Percentiles rank a stretch among this genome's conserved stretches.
Conservation (phyloP, 805 yeast species). For the Candida tammaniensis region DNA sequence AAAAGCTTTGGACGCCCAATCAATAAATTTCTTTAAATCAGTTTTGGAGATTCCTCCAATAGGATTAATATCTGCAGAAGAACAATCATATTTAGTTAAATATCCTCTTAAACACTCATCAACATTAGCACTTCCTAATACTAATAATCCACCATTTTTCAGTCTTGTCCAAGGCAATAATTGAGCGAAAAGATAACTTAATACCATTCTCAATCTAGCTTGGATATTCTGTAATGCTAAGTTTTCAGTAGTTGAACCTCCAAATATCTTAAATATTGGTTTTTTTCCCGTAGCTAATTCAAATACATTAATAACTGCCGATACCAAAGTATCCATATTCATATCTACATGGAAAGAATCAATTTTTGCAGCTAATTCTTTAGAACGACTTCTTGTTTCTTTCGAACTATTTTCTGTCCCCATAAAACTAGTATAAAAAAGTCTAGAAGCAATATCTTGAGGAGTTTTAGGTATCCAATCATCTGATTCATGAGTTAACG, state of each 20-base stretch:
- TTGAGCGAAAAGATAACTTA: conserved; percentile 91
- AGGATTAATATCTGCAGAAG: conserved; percentile 96
- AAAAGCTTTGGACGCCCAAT: conserved; percentile 68
- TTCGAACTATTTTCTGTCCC: conserved; percentile 90
- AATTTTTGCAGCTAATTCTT: conserved; percentile 65
- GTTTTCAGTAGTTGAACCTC: conserved; percentile 89
- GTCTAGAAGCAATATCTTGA: conserved; percentile 66
- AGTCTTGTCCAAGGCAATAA: conserved; percentile 92
- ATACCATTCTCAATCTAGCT: conserved; percentile 93
- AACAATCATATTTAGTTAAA: conserved; percentile 94
- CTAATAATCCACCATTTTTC: conserved; percentile 73
- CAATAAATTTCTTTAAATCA: conserved; percentile 82
- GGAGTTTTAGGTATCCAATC: conserved; percentile 73
- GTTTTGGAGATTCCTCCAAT: conserved; percentile 98
- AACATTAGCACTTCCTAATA: conserved; percentile 93
- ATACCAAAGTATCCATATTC: conserved; percentile 84
- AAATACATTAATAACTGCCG: conserved; percentile 71
- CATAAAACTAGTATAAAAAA: conserved; percentile 92
- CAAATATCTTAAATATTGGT: conserved; percentile 88
- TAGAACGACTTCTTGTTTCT: conserved; percentile 84
- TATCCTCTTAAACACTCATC: conserved; percentile 97
- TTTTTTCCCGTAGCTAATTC: conserved; percentile 86
- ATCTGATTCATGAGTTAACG: conserved; percentile 51
- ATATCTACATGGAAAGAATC: conserved; percentile 90
- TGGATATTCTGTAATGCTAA: conserved; percentile 95